A percentile compares a stretch with the other conserved stretches of the same genome.
phyloP scores from a whole-genome alignment of 2,329 filamentous ascomycete species.

The Fusarium compactum region DNA sequence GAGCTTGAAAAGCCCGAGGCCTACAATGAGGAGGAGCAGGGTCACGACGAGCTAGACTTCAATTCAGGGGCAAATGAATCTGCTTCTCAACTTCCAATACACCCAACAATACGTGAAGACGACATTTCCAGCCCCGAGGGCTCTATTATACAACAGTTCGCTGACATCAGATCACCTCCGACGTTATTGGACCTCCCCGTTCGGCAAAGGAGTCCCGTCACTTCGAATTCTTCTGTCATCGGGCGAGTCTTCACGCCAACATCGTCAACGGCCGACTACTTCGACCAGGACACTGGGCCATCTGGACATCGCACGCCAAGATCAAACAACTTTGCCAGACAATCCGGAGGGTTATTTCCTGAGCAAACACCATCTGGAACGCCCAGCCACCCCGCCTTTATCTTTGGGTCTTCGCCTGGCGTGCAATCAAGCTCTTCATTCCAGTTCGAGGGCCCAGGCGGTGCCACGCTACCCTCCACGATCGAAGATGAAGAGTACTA shows the following conservation, averaged over 20 bases:
- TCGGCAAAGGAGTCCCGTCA: conserved; percentile 25
- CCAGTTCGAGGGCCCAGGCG: conserved; percentile 15
- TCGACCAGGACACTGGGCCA: not conserved
- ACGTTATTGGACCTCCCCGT: conserved; percentile 20
- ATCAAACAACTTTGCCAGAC: not conserved
- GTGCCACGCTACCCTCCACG: not conserved
- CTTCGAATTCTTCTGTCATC: conserved; percentile 22
- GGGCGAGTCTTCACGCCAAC: conserved; percentile 18
- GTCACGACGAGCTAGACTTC: not conserved
- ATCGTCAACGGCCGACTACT: conserved; percentile 3
- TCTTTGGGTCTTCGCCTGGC: conserved; percentile 34
- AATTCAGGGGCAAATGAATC: not conserved
- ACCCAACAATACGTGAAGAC: conserved; percentile 12
- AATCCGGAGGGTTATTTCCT: not conserved
- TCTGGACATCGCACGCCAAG: not conserved
- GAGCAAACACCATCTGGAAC: not conserved
- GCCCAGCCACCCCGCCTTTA: conserved; percentile 18
- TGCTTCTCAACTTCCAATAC: not conserved
- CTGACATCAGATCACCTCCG: not conserved
- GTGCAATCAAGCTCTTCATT: conserved; percentile 19
- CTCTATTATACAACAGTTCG: conserved; percentile 1
- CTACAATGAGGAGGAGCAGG: not conserved
- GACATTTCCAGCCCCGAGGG: conserved; percentile 6
- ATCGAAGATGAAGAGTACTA: conserved; percentile 30
- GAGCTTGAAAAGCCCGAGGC: not conserved